Evolutionary conservation across 1,284 basidiomycete species (phyloP), one percentile per base, ranked within the genome.

Genomic region (Singerocomus rubriflavus): DNA sequence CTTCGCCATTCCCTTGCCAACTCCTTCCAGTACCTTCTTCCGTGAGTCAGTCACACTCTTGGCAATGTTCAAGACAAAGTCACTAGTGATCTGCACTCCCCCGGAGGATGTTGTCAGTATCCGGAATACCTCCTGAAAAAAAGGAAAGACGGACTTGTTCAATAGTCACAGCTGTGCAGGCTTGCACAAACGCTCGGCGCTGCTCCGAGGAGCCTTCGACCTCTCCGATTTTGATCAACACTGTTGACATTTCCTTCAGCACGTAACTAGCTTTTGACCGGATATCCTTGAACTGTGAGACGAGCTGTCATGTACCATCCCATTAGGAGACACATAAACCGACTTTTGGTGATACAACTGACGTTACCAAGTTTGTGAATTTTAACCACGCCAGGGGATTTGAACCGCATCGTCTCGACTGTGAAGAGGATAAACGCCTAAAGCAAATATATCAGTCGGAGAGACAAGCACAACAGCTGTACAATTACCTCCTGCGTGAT

Each of bases 341-440:
- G 6, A 36, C 16, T 35, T 26, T 35, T 27, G 40, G 31, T 39
- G 32, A 27, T 33, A 44, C 41, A 31, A 73, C 77, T 59, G 56
- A 88, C 85, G 50, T 73, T 72, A 35, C 85, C 81, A 39, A 88
- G 77, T 65, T 84, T 91, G 66, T 91, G 77, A 43, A 79, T 73
- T 63, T 88, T 91, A 40, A 86, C 78, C 29, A 86, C 73, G 2
- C 83, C 77, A 6, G 80, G 66, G 11, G 79, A 69, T 63, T 87
- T 89, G 74, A 90, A 91, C 10, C 88, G 80, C 43, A 79, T 58
- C 0, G 83, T 84, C 62, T 83, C 85, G 27, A 84, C 71, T 12
- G 73, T 67, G 51, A 91, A 76, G 10, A 91, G 66, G 44, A 89
- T 72, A 57, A 86, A 79, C 6, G 85, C 87, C 86, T 89, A 46